Evolutionary conservation across 2,329 filamentous ascomycete species (phyloP), one percentile per base, ranked within the genome.

Genomic region (Gyromitra esculenta): DNA sequence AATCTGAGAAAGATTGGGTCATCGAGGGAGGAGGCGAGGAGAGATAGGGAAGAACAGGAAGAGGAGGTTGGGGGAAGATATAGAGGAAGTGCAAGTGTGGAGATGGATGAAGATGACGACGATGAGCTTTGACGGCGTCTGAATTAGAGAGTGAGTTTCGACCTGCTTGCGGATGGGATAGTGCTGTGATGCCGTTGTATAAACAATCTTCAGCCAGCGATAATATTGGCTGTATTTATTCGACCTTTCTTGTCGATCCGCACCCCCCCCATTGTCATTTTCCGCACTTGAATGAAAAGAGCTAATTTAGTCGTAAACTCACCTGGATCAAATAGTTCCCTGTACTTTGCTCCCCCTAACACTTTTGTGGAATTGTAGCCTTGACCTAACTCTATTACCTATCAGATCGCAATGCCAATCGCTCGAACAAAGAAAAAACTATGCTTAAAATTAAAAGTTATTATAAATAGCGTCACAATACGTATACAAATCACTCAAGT

Each of bases 1-100:
- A 93, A 92, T 3, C 86, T 98, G 81, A 89, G 94, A 81, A 94
- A 90, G 85, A 89, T 98, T 66, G 93, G 93, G 8, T 90, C 91
- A 1, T 93, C 92, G 50, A 90, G 90, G 69, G 95, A 98, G 85
- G 89, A 91, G 78, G 89, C 89, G 60, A 87, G 92, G 77, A 87
- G 91, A 78, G 94, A 97, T 81, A 89, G 92, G 79, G 91, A 96
- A 81, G 89, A 89, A 54, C 92, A 93, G 80, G 88, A 89, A 80
- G 85, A 86, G 66, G 87, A 87, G 59, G 87, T 86, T 70, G 87
- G 85, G 5, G 88, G 87, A 77, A 83, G 83, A 2, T 83, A 83
- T 35, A 73, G 82, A 48, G 83, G 81, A 35, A 83, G 82, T 45
- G 56, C 50, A 1, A 71, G 72, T 39, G 88, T 89, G 31, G 76